phyloP scores from a whole-genome alignment of 2,329 filamentous ascomycete species.

The Fusarium annulatum region DNA sequence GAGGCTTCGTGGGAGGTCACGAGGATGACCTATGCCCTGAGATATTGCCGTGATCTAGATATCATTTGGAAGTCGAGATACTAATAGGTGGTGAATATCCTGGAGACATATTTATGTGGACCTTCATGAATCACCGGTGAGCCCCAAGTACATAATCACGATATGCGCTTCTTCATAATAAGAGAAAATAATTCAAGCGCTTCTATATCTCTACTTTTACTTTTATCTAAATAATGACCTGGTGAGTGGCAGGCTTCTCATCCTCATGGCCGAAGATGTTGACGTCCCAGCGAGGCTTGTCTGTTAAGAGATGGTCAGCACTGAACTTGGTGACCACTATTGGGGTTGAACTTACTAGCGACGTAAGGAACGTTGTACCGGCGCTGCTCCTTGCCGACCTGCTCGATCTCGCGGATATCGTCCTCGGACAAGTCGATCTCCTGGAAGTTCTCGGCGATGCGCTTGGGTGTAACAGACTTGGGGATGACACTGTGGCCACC shows the following conservation, averaged over 20 bases:
- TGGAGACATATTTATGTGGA: background rate
- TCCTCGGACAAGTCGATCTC: background rate
- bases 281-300: background rate
- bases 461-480: background rate
- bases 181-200: background rate
- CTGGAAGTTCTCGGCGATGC: background rate
- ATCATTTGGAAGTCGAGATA: conserved; percentile 8
- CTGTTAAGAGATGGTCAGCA: background rate
- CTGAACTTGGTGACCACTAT: accelerated
- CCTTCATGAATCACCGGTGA: accelerated
- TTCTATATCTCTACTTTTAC: background rate
- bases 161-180: background rate
- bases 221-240: background rate
- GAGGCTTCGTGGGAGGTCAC: conserved; percentile 27
- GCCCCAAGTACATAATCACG: too few relatives aligned
- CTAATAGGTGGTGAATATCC: accelerated
- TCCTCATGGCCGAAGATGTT: background rate
- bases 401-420: background rate
- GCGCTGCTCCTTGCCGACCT: background rate
- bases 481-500: background rate
- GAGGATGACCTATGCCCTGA: conserved; percentile 21
- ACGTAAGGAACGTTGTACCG: background rate
- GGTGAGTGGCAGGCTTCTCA: background rate
- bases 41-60: conserved; percentile 37
- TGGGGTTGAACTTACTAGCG: background rate